Conservation (phyloP, 108 stramenopile genomes). For the Discostella pseudostelligera region DNA sequence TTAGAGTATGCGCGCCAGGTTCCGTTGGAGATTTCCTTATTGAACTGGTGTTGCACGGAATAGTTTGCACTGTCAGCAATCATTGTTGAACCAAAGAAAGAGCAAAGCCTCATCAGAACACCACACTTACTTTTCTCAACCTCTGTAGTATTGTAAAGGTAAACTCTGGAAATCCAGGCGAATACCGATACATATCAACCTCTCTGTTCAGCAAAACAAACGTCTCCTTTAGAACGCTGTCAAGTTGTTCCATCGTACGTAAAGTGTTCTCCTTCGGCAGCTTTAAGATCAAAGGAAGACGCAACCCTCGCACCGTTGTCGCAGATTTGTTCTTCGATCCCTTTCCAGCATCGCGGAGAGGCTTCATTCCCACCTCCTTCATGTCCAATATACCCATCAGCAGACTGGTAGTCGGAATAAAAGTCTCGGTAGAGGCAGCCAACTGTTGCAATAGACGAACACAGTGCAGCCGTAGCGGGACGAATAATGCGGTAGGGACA, state of each 20-base stretch:
- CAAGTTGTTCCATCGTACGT: constrained; percentile 76
- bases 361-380: constrained; percentile 81
- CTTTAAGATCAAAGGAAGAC: constrained; percentile 60
- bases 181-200: constrained; percentile 84
- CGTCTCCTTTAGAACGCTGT: constrained; percentile 70
- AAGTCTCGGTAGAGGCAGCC: constrained; percentile 82
- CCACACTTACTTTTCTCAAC: constrained; percentile 62
- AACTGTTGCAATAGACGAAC: constrained; percentile 90
- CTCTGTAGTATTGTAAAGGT: constrained; percentile 67
- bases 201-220: constrained; percentile 84
- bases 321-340: constrained; percentile 47
- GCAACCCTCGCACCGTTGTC: constrained; percentile 37
- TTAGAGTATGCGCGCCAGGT: constrained; percentile 83
- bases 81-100: background rate
- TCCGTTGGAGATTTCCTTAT: constrained; percentile 70
- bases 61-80: too few relatives aligned
- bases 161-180: constrained; percentile 86
- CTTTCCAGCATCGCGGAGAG: constrained; percentile 36
- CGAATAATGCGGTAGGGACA: constrained; percentile 73
- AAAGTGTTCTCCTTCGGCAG: constrained; percentile 78
- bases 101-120: background rate
- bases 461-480: constrained; percentile 92
- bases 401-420: constrained; percentile 86
- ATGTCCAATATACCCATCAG: constrained; percentile 82
- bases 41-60: constrained; percentile 63